Evolutionary conservation across 805 yeast genomes (phyloP).

Genomic region (Candida parachauliodes): DNA sequence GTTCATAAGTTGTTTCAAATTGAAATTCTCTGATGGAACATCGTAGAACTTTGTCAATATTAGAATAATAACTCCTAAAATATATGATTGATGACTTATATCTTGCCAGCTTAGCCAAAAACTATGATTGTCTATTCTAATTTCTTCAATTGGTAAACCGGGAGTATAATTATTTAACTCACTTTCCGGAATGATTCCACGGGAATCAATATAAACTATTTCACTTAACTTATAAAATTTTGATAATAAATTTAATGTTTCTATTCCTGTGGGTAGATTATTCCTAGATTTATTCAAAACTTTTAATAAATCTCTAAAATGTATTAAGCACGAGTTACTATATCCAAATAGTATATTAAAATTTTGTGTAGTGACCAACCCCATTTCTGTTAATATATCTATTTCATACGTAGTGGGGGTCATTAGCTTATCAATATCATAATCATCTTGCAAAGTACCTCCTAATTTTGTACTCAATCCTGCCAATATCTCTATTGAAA

Average conservation of each 20-base stretch:
- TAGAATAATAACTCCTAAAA: constrained; percentile 1
- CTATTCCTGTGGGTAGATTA: neutral
- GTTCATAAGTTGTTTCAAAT: neutral
- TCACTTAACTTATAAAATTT: constrained; percentile 3
- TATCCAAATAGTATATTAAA: constrained; percentile 45
- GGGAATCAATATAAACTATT: constrained; percentile 1
- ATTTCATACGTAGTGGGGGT: constrained; percentile 24
- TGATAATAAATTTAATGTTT: constrained; percentile 3
- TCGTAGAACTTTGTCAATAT: constrained; percentile 6
- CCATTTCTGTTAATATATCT: constrained; percentile 29
- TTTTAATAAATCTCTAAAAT: constrained; percentile 33
- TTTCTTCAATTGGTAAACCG: constrained; percentile 9
- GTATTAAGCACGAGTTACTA: constrained; percentile 29
- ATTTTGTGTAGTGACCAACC: constrained; percentile 37
- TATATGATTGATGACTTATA: constrained; percentile 8
- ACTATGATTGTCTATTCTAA: constrained; percentile 3
- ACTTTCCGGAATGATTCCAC: constrained; percentile 3
- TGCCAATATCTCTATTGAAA: constrained; percentile 52
- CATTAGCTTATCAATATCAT: constrained; percentile 38
- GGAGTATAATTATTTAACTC: constrained; percentile 6
- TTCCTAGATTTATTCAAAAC: constrained; percentile 18
- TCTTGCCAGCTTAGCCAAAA: constrained; percentile 9
- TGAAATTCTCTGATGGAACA: neutral
- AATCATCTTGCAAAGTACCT: constrained; percentile 48
- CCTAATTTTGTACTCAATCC: constrained; percentile 51